Evolutionary conservation across 805 yeast species (phyloP).

Genomic region (Metschnikowia anglica): DNA sequence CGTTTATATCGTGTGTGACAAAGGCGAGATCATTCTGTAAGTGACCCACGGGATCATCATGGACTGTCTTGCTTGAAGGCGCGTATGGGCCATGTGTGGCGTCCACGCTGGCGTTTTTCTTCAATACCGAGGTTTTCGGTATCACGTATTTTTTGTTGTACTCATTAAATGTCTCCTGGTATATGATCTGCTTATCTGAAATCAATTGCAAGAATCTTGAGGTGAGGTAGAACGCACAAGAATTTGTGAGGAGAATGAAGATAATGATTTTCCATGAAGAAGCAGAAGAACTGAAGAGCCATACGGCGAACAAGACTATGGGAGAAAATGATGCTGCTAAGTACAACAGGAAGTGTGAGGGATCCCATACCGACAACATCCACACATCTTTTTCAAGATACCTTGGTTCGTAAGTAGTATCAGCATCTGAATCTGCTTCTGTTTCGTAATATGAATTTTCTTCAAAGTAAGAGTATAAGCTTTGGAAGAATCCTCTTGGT

Average conservation of each 20-base stretch:
- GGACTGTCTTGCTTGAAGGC: constrained; percentile 27
- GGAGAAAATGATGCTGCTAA: constrained; percentile 62
- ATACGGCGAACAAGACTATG: constrained; percentile 40
- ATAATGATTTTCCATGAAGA: constrained; percentile 35
- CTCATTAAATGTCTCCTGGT: constrained; percentile 61
- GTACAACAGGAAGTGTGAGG: constrained; percentile 54
- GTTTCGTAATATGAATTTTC: constrained; percentile 20
- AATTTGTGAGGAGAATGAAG: constrained; percentile 32
- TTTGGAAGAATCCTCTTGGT: constrained; percentile 15
- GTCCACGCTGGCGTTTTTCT: constrained; percentile 62
- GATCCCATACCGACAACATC: constrained; percentile 66
- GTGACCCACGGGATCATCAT: constrained; percentile 23
- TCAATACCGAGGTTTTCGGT: constrained; percentile 51
- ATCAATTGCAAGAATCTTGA: constrained; percentile 46
- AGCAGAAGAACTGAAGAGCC: constrained; percentile 28
- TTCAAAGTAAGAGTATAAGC: constrained; percentile 17
- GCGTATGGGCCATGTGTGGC: constrained; percentile 45
- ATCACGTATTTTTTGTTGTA: constrained; percentile 60
- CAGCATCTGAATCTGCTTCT: constrained; percentile 23
- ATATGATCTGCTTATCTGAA: constrained; percentile 59
- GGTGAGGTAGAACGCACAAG: constrained; percentile 39
- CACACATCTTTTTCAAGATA: constrained; percentile 42
- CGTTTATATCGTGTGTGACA: constrained; percentile 50
- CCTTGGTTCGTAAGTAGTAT: constrained; percentile 23
- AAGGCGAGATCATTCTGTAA: constrained; percentile 39